Base-by-base conservation (phyloP, 495 filamentous ascomycete genomes). In the Penicillium daleae region DNA sequence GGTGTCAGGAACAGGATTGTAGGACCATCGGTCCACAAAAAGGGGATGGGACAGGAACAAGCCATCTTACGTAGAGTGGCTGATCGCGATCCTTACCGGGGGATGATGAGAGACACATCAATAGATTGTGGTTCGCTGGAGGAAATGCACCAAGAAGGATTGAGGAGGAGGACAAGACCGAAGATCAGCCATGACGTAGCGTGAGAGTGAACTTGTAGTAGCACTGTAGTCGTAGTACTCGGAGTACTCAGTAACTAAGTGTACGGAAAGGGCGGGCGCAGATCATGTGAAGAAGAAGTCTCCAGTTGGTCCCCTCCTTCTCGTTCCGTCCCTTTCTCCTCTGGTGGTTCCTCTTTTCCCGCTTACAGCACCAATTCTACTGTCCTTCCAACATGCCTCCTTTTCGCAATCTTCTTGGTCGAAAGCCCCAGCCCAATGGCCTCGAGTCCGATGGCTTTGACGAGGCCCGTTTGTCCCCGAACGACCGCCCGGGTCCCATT, bases 391-490 rank as follows among this genome's bases (percentile, higher is more conserved):
- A 35, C 31, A 65, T 93, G 90, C 83, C 88, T 65, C 81, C 78
- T n/a, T 90, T 92, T 71, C 88, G 89, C 65, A 93, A 92, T 74
- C 85, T 89, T 21, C 88, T 93, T 69, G 78, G 80, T 50, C 85
- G 86, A 68, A 87, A 85, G 57, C 71, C 83, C 57, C 84, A 83
- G 61, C 65, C 77, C 61, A 80, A 79, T 68, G 73, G 73, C 55
- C 69, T 56, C 60, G 72, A 77, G 60, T 71, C 78, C 50, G 85
- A 85, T 48, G 66, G 32, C 56, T 67, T 65, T 35, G 62, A 72
- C 66, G 86, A 89, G 67, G 85, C 82, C 64, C 68, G 74, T 55
- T 78, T 82, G 37, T 78, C 84, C 22, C 82, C 80, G 48, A 76
- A 76, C 17, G 77, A 71, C 13, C 70, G 64, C 56, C 73, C 69